Evolutionary conservation across 1,139 yeast species (phyloP), one percentile per base, ranked within the genome.

Genomic region (Arxiozyma bovina): DNA sequence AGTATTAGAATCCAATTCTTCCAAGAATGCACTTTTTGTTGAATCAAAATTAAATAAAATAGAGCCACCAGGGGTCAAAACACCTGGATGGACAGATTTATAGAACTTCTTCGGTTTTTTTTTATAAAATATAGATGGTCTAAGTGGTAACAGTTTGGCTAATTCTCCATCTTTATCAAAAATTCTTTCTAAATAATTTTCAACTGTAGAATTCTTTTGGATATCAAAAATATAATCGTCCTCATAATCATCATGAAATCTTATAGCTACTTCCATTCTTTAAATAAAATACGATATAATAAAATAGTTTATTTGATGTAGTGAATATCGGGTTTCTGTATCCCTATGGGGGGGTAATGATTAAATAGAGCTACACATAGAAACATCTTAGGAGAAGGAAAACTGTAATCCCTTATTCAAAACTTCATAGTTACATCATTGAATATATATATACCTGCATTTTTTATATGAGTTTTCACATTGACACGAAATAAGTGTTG

Each of bases 191-290:
- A 90, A 76, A 58, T 79, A 83, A 6, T 66, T 58, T 23, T 75
- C 73, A 61, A 89, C 83, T 4, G 82, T 71, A 50, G 81, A 78
- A 23, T 77, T 74, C 18, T 80, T 73, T 47, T 77, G 77, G 21
- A 91, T 79, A 61, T 81, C 85, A 74, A 93, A 89, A 63, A 96
- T 88, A 71, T 89, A 90, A 70, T 91, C 99, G 70, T 86, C 86
- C 65, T 89, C 96, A 55, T 73, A 69, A 66, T 90, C 96, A 58
- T 80, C 85, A 68, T 88, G 89, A 78, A 91, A 83, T 55, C 99
- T 84, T 60, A 93, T 71, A 73, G 84, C 90, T 48, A 90, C 73
- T 65, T 91, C 97, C 70, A 80, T 71, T 42, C 15, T 40, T 21
- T 17, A 44, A 12, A 11, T 30, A 30, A 30, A 12, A 11, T 12